phyloP scores from a whole-genome alignment of 352 stramenopile species.

The Phytophthora ramorum region DNA sequence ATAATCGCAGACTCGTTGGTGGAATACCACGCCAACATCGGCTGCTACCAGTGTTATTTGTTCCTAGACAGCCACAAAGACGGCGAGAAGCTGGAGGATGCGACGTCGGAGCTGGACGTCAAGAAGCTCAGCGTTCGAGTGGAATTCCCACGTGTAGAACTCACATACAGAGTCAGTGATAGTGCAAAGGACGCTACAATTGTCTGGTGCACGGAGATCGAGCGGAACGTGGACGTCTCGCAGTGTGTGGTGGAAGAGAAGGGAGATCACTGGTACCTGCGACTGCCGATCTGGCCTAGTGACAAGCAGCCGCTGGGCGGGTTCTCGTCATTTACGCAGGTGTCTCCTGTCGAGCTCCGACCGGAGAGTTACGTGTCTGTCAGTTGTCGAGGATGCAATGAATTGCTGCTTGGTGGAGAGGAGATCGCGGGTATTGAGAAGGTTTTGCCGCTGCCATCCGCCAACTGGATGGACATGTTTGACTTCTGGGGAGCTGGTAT shows the following conservation, averaged over 20 bases:
- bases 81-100: not conserved
- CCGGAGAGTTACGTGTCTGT: conserved; percentile 51
- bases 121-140: conserved; percentile 41
- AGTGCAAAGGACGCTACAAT: conserved; percentile 6
- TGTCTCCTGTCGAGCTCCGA: conserved; percentile 49
- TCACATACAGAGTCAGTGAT: conserved; percentile 18
- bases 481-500: conserved; percentile 86
- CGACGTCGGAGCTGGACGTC: conserved; percentile 21
- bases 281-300: conserved; percentile 55
- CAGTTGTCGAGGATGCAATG: conserved; percentile 52
- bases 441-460: conserved; percentile 74
- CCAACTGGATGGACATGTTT: conserved; percentile 90
- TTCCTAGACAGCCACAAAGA: conserved; percentile 24
- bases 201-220: conserved; percentile 64
- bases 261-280: conserved; percentile 70
- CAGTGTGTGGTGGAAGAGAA: conserved; percentile 47
- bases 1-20: conserved; percentile 49
- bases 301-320: conserved; percentile 59
- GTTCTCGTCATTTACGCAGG: conserved; percentile 68
- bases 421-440: conserved; percentile 43
- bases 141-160: conserved; percentile 44
- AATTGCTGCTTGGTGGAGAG: conserved; percentile 8
- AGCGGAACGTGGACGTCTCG: conserved; percentile 57
- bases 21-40: conserved; percentile 86
- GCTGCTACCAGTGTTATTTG: conserved; percentile 83